Evolutionary conservation across 2,329 filamentous ascomycete species (phyloP), one percentile per base, ranked within the genome.

Genomic region (Dichotomopilus funicola): DNA sequence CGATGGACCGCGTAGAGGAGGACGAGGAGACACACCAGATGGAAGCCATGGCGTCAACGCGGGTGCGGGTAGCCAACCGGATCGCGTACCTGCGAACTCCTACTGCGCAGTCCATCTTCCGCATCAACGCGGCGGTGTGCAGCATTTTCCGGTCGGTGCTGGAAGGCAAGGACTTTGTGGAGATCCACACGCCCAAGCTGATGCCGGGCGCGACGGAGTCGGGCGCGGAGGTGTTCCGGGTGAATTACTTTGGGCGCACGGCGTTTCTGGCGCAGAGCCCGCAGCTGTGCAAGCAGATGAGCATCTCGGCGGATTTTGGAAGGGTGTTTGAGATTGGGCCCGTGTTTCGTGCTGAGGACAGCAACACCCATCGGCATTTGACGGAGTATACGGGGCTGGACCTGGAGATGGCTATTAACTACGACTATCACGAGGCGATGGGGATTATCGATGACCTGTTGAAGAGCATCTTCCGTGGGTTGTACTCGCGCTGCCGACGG

Each of bases 331-430:
- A 96, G 68, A 86, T 94, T 61, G 89, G 89, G 12, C 85, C 89
- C 2, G 91, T 96, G 6, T 96, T 96, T 78, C 85, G 91, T 63
- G 91, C 91, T 0, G 91, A 96, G 69, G 95, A 96, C 74, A 95
- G 89, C 67, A 96, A 96, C 71, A 96, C 91, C 0, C 91, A 96
- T 66, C 85, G 91, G 40, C 91, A 96, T 69, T 77, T 96, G 77
- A 96, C 91, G 0, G 91, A 96, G 70, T 96, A 95, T 69, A 96
- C 91, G 4, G 91, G 91, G 54, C 77, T 96, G 35, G 91, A 96
- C 78, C 71, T 96, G 13, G 91, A 96, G 68, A 96, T 96, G 92
- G 81, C 86, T 3, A 89, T 96, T 60, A 86, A 91, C 49, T 83
- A 88, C 64, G 86, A 95, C 70, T 96, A 96, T 69, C 87, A 95